These are phyloP conservation scores for Tuber calosporum DNA, from an alignment of 495 filamentous ascomycete genomes.

Conservation along the genomic window DNA sequence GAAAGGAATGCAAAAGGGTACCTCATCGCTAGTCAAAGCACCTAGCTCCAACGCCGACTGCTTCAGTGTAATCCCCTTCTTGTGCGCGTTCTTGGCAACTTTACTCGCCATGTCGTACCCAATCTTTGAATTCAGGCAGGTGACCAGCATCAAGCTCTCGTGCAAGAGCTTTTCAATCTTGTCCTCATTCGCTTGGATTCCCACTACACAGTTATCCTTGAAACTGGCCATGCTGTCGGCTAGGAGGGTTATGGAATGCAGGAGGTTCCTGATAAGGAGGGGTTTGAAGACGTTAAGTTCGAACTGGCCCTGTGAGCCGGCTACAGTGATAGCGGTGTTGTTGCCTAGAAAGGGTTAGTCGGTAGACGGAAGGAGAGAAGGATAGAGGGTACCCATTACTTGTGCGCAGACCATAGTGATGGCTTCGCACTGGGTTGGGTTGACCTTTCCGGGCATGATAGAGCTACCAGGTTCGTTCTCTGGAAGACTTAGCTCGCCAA, in stretches of 20 bases:
- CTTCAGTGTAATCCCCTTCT: conserved; percentile 92
- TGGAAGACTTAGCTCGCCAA: conserved; percentile 83
- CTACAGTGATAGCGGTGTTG: conserved; percentile 80
- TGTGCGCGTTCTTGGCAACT: conserved; percentile 98
- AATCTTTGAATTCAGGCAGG: conserved; percentile 96
- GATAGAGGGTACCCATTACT: conserved; percentile 63
- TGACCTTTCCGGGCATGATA: conserved; percentile 99
- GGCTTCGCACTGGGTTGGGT: conserved; percentile 96
- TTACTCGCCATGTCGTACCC: conserved; percentile 97
- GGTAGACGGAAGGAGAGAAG: conserved; percentile 6
- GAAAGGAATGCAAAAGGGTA: neutral
- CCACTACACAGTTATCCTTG: conserved; percentile 82
- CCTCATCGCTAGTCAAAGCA: conserved; percentile 75
- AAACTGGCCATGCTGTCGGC: conserved; percentile 91
- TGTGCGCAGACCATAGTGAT: conserved; percentile 96
- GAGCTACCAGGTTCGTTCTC: conserved; percentile 97
- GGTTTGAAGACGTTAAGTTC: conserved; percentile 99
- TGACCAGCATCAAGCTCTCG: conserved; percentile 97
- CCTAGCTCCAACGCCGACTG: conserved; percentile 89
- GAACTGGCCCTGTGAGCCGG: conserved; percentile 96
- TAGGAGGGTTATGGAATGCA: conserved; percentile 81
- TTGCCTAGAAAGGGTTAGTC: conserved; percentile 48
- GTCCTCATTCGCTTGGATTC: conserved; percentile 85
- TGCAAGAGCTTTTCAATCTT: conserved; percentile 80
- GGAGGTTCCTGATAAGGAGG: conserved; percentile 83